A percentile compares a stretch with the other conserved stretches of the same genome.
These are phyloP conservation scores for Ceratocystis ficicola DNA, from an alignment of 2,329 filamentous ascomycete genomes.

Conservation along the genomic window DNA sequence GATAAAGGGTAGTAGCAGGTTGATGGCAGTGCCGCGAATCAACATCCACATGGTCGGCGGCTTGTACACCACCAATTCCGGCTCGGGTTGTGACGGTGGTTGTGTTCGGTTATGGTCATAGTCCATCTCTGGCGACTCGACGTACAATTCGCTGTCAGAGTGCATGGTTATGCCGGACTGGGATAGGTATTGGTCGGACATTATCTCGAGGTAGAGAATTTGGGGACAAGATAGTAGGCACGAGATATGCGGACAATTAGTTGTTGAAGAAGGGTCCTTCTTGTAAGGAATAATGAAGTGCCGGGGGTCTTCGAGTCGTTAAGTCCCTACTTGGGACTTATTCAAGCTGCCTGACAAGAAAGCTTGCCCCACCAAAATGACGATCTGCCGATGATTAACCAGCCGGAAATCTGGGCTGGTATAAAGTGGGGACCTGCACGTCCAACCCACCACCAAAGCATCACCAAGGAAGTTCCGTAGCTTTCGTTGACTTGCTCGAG, in stretches of 20 bases:
- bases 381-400: not conserved
- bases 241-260: not conserved
- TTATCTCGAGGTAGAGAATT: not conserved
- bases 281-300: not conserved
- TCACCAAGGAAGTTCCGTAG: too few species aligned
- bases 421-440: too few species aligned
- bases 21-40: conserved; percentile 81
- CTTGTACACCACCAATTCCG: conserved; percentile 69
- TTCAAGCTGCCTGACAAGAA: not conserved
- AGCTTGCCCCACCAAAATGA: not conserved
- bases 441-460: too few species aligned
- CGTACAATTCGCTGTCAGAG: conserved; percentile 76
- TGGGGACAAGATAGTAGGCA: too few species aligned
- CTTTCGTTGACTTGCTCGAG: too few species aligned
- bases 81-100: conserved; percentile 44
- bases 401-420: too few species aligned
- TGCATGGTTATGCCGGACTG: conserved; percentile 65
- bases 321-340: not conserved
- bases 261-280: not conserved
- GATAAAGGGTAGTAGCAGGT: conserved; percentile 86
- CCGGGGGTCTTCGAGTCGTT: not conserved
- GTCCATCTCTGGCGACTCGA: conserved; percentile 52
- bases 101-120: conserved; percentile 31
- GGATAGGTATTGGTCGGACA: conserved; percentile 34
- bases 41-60: conserved; percentile 81